Base-by-base conservation (phyloP, 345 rosid species). In the Melaleuca alternifolia region DNA sequence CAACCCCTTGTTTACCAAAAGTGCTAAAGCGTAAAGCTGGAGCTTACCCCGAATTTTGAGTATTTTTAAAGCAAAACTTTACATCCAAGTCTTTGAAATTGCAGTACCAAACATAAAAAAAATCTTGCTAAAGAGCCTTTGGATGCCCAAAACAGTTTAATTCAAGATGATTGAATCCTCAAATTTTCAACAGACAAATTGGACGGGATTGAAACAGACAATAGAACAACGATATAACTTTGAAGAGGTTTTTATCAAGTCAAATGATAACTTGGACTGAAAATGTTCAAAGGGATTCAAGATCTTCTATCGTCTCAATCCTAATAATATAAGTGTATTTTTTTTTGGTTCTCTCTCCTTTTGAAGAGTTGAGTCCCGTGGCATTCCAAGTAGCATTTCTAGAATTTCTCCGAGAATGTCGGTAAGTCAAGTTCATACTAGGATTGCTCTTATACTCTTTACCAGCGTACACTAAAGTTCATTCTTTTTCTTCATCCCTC, bases 231-330 rank as follows among this genome's bases (percentile, higher is more conserved):
- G 2, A 41, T 23, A 54, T 0, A 26, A 23, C 61, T 54, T 10
- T 10, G n/a, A 41, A 41, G 61, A 12, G n/a, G n/a, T 23, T 5
- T 11, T 4, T 23, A 11, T 4, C 41, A 2, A 1, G n/a, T 54
- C 61, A 54, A 54, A 57, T 4, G 23, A 54, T 23, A 54, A 23
- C 10, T 54, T 54, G 23, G 2, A 54, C 7, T 54, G 41, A 54
- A 54, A 54, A 9, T 54, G 1, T 54, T 57, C 2, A 0, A 0
- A 24, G 30, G 26, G 30, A 0, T 57, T 57, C 6, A 54, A 57
- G 0, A 11, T 57, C 1, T 57, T 26, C 11, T 57, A 28, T 5
- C 3, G 26, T 57, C 5, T 26, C 26, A 5, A 57, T 57, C 7
- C 1, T 24, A 26, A 11, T 26, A 57, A 26, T 57, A 56, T 56